phyloP scores from a whole-genome alignment of 2,329 filamentous ascomycete genomes.

The Exophiala spinifera region DNA sequence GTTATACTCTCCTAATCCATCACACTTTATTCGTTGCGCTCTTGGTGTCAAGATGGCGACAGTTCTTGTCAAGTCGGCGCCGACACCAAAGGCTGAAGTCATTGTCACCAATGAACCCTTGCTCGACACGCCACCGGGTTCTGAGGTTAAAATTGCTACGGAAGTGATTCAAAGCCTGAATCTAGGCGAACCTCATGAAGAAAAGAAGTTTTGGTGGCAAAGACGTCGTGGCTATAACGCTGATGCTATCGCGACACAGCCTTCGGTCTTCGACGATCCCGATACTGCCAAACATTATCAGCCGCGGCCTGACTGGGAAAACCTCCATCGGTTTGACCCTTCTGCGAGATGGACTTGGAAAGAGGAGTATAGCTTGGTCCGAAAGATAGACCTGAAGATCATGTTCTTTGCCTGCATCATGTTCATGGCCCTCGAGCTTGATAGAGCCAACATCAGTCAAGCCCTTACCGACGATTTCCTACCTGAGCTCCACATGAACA shows the following conservation, averaged over 20 bases:
- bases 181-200: conserved; percentile 7
- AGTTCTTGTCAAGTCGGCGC: neutral
- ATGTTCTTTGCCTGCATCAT: conserved; percentile 45
- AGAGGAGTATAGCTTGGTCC: conserved; percentile 26
- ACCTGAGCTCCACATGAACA: conserved; percentile 34
- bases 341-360: conserved; percentile 14
- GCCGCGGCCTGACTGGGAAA: conserved; percentile 35
- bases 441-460: conserved; percentile 57
- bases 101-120: neutral
- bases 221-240: conserved; percentile 27
- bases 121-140: neutral
- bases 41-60: neutral
- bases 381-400: conserved; percentile 31
- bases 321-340: conserved; percentile 47
- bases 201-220: conserved; percentile 32
- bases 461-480: conserved; percentile 59
- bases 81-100: neutral
- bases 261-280: conserved; percentile 46
- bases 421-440: conserved; percentile 60
- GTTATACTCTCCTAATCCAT: too few relatives aligned
- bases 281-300: conserved; percentile 36
- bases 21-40: too few relatives aligned
- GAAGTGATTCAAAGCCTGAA: neutral
- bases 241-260: conserved; percentile 35
- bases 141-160: neutral